These are phyloP conservation scores for Blastobotrys buckinghamii DNA, from an alignment of 1,139 yeast species.

Conservation along the genomic window DNA sequence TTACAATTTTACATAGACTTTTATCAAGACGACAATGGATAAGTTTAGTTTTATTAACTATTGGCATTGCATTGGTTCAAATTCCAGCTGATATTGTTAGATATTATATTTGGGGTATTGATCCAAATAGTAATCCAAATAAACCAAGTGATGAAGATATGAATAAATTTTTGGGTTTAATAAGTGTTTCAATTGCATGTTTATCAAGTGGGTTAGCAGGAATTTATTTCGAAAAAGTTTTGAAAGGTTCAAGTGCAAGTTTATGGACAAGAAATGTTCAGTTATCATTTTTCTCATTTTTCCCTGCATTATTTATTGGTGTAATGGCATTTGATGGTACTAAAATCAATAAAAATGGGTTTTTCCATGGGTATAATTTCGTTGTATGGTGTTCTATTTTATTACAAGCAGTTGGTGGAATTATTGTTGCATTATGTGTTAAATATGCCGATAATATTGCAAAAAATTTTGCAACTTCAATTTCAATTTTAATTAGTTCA, in stretches of 20 bases:
- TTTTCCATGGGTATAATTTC: constrained; percentile 33
- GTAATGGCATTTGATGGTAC: constrained; percentile 30
- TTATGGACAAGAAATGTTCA: constrained; percentile 36
- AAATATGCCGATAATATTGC: constrained; percentile 37
- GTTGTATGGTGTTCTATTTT: constrained; percentile 32
- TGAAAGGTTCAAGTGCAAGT: constrained; percentile 18
- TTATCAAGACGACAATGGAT: constrained; percentile 30
- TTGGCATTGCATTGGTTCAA: constrained; percentile 35
- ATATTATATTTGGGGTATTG: constrained; percentile 3
- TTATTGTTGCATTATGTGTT: constrained; percentile 35
- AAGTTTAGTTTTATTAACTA: constrained; percentile 30
- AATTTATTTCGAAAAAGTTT: constrained; percentile 35
- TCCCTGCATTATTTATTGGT: constrained; percentile 34
- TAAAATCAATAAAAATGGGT: constrained; percentile 27
- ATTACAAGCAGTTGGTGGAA: constrained; percentile 35
- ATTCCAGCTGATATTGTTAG: constrained; percentile 23
- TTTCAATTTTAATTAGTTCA: constrained; percentile 37
- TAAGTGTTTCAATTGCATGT: constrained; percentile 32
- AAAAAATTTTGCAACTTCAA: constrained; percentile 39
- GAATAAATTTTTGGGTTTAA: constrained; percentile 26
- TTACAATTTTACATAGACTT: constrained; percentile 28
- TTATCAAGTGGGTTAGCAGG: constrained; percentile 34
- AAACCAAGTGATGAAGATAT: constrained; percentile 4
- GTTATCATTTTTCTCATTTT: constrained; percentile 32
- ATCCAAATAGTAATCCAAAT: background rate